Evolutionary conservation across 371 early-diverging fungal genomes (phyloP).

Genomic region (Mortierella sp.): DNA sequence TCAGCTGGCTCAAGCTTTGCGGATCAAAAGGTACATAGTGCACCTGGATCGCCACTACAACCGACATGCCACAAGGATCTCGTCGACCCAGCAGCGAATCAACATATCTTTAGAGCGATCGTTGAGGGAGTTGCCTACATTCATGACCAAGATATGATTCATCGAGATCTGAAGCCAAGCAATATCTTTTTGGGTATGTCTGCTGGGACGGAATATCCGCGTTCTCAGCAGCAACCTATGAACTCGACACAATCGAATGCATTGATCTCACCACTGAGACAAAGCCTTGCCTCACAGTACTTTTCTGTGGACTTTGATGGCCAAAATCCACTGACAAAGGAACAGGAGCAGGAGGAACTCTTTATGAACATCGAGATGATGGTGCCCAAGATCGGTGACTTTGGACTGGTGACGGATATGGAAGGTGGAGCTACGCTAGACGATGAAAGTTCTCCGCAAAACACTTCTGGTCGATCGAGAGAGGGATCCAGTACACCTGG

Average conservation of each 20-base stretch:
- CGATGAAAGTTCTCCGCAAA: constrained; percentile 9
- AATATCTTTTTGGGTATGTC: constrained; percentile 75
- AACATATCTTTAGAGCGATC: constrained; percentile 63
- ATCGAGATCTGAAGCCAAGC: constrained; percentile 85
- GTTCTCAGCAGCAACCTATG: constrained; percentile 9
- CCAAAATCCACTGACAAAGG: constrained; percentile 19
- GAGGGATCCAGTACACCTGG: not conserved
- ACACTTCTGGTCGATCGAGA: not conserved
- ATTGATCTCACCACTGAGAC: not conserved
- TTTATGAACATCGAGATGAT: constrained; percentile 62
- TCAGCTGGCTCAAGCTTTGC: constrained; percentile 1
- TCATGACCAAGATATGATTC: constrained; percentile 78
- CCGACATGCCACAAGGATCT: constrained; percentile 48
- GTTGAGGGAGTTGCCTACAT: constrained; percentile 77
- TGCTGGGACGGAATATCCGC: constrained; percentile 17
- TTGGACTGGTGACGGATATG: constrained; percentile 82
- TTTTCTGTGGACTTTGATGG: not conserved
- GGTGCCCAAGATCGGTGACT: constrained; percentile 87
- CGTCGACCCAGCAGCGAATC: constrained; percentile 60
- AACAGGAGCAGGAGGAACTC: constrained; percentile 52
- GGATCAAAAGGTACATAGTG: constrained; percentile 36
- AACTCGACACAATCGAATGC: constrained; percentile 7
- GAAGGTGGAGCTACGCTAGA: constrained; percentile 39
- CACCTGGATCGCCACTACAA: constrained; percentile 49
- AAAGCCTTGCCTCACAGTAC: not conserved